Conservation (phyloP, 768 basidiomycete genomes). For the Rhizopogon vulgaris region DNA sequence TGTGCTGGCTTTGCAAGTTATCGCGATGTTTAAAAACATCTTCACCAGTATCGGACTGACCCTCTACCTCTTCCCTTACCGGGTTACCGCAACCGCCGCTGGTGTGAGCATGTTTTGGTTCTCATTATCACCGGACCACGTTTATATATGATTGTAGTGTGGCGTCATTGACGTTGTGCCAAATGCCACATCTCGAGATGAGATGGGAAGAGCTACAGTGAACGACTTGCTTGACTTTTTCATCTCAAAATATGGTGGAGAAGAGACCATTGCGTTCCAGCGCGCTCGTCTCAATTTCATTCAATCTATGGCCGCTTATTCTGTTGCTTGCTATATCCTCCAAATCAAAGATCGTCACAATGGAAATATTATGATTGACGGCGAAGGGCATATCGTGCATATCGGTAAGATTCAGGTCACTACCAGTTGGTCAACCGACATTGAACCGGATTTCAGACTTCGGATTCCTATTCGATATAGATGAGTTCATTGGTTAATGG, state of each 20-base stretch:
- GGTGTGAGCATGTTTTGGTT: conserved; percentile 54
- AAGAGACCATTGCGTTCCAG: conserved; percentile 87
- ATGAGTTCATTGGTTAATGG: conserved; percentile 51
- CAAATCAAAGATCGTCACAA: conserved; percentile 99
- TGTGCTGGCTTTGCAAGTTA: conserved; percentile 92
- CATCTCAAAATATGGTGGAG: conserved; percentile 84
- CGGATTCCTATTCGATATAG: conserved; percentile 97
- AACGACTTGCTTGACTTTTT: conserved; percentile 96
- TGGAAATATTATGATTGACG: conserved; percentile 99
- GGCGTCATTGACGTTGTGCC: conserved; percentile 99
- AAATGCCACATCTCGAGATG: conserved; percentile 94
- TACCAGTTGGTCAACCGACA: not conserved
- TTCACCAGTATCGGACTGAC: conserved; percentile 85
- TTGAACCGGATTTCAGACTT: conserved; percentile 54
- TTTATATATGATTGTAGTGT: conserved; percentile 51
- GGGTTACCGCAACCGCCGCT: conserved; percentile 94
- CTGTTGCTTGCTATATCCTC: conserved; percentile 93
- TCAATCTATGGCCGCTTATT: conserved; percentile 99
- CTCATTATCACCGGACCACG: not conserved
- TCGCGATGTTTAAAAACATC: conserved; percentile 99
- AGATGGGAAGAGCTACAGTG: conserved; percentile 98
- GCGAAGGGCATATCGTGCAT: conserved; percentile 94
- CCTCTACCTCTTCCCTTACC: conserved; percentile 90
- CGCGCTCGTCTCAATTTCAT: conserved; percentile 92
- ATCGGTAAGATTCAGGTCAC: conserved; percentile 55